These are phyloP conservation scores for Fomitiporia mediterranea DNA, from an alignment of 1,284 basidiomycete species.

Conservation along the genomic window DNA sequence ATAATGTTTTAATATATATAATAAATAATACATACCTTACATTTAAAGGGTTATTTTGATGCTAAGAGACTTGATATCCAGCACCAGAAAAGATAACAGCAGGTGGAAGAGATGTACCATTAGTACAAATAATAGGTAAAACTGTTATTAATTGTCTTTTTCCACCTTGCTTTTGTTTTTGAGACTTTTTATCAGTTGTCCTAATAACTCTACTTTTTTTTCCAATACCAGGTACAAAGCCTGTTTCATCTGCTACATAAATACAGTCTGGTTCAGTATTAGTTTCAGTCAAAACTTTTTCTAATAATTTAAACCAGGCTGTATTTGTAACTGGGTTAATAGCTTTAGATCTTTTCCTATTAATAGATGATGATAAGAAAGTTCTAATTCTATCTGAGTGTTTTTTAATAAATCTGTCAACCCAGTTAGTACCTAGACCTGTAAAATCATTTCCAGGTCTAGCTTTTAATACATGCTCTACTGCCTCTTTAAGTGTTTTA, in stretches of 20 bases:
- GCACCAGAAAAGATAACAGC: background rate
- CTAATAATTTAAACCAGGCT: constrained; percentile 29
- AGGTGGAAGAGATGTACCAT: constrained; percentile 4
- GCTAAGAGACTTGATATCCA: background rate
- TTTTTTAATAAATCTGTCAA: constrained; percentile 31
- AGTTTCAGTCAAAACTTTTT: constrained; percentile 22
- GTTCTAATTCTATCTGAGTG: constrained; percentile 29
- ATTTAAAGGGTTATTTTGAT: constrained; percentile 6
- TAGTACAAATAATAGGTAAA: background rate
- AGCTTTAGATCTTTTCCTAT: constrained; percentile 30
- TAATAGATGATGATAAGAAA: constrained; percentile 30
- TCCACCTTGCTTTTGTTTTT: constrained; percentile 1
- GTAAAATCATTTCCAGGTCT: constrained; percentile 30
- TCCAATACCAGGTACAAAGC: background rate
- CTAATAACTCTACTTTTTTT: background rate
- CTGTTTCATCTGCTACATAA: constrained; percentile 4
- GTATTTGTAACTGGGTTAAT: constrained; percentile 34
- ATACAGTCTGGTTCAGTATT: constrained; percentile 23
- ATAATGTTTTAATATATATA: background rate
- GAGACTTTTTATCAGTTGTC: background rate
- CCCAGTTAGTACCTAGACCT: constrained; percentile 37
- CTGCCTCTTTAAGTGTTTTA: constrained; percentile 29
- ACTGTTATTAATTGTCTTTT: constrained; percentile 1
- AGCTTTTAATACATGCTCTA: constrained; percentile 29
- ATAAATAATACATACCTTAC: background rate